phyloP scores from a whole-genome alignment of 495 filamentous ascomycete species.

The Annulohypoxylon bovei region DNA sequence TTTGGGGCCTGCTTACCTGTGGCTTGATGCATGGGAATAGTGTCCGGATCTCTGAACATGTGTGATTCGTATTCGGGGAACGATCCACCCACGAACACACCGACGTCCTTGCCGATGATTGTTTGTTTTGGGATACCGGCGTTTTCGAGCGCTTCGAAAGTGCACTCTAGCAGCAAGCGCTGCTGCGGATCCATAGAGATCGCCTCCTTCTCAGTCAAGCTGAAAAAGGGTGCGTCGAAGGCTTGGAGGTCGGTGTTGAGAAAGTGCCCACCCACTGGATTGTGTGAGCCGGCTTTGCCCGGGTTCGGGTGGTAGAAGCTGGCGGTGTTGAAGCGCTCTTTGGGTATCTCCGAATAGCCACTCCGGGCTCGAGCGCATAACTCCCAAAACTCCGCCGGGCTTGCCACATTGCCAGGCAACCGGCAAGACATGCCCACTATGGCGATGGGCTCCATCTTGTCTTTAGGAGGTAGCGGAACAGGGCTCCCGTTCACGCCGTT shows the following conservation, averaged over 20 bases:
- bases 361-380: conserved; percentile 67
- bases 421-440: conserved; percentile 66
- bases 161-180: conserved; percentile 79
- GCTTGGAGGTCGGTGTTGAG: conserved; percentile 74
- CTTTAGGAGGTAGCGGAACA: conserved; percentile 18
- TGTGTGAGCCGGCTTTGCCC: conserved; percentile 75
- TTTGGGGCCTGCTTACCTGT: conserved; percentile 63
- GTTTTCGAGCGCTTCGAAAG: conserved; percentile 88
- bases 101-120: conserved; percentile 77
- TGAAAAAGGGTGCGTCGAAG: conserved; percentile 90
- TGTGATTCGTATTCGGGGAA: conserved; percentile 87
- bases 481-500: conserved; percentile 26
- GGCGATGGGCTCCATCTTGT: conserved; percentile 59
- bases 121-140: conserved; percentile 84
- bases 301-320: conserved; percentile 81
- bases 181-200: conserved; percentile 87
- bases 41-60: conserved; percentile 79
- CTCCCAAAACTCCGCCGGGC: conserved; percentile 66
- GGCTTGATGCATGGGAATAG: conserved; percentile 60
- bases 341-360: conserved; percentile 69
- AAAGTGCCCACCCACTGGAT: conserved; percentile 82
- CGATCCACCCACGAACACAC: conserved; percentile 86
- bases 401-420: conserved; percentile 64
- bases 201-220: conserved; percentile 76
- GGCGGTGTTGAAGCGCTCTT: conserved; percentile 73